A percentile compares a stretch with the other conserved stretches of the same genome.
Evolutionary conservation across 345 rosid species (phyloP).

Genomic region (Linum lewisii): DNA sequence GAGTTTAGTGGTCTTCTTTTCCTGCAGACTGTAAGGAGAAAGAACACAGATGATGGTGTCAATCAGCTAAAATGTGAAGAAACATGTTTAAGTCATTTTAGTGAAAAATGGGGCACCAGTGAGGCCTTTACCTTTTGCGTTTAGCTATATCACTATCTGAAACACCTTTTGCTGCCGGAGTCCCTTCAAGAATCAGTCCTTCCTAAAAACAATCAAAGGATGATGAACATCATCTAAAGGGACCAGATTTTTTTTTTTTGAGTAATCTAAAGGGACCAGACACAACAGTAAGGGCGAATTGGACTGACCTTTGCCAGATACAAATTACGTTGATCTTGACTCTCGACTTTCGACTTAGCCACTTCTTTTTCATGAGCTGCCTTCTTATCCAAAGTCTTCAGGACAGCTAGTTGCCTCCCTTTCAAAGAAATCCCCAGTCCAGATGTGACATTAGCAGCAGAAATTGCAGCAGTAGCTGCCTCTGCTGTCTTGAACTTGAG

Average conservation of each 20-base stretch:
- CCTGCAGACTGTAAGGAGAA: slow-evolving; percentile 53
- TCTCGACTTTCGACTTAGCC: slow-evolving; percentile 64
- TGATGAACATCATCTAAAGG: neutral
- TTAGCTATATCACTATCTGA: slow-evolving; percentile 69
- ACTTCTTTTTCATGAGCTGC: slow-evolving; percentile 62
- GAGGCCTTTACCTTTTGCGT: slow-evolving; percentile 43
- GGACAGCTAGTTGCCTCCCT: slow-evolving; percentile 66
- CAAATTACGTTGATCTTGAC: slow-evolving; percentile 65
- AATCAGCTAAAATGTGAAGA: neutral
- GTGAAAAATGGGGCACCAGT: too few species aligned
- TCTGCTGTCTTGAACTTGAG: slow-evolving; percentile 72
- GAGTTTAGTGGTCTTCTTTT: slow-evolving; percentile 76
- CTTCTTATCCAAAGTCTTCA: slow-evolving; percentile 77
- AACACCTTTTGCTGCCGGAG: slow-evolving; percentile 84
- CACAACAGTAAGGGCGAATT: neutral
- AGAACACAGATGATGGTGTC: neutral
- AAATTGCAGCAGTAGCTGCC: slow-evolving; percentile 58
- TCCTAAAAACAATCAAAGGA: slow-evolving; percentile 39
- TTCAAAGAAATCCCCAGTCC: slow-evolving; percentile 65
- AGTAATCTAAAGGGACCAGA: neutral
- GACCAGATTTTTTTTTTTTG: too few species aligned
- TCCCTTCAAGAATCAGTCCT: slow-evolving; percentile 77
- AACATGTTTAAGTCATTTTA: too few species aligned
- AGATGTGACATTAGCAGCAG: slow-evolving; percentile 54
- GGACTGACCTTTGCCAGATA: slow-evolving; percentile 72